These are phyloP conservation scores for Prunus persica DNA, from an alignment of 306 rosid species.

Conservation along the genomic window DNA sequence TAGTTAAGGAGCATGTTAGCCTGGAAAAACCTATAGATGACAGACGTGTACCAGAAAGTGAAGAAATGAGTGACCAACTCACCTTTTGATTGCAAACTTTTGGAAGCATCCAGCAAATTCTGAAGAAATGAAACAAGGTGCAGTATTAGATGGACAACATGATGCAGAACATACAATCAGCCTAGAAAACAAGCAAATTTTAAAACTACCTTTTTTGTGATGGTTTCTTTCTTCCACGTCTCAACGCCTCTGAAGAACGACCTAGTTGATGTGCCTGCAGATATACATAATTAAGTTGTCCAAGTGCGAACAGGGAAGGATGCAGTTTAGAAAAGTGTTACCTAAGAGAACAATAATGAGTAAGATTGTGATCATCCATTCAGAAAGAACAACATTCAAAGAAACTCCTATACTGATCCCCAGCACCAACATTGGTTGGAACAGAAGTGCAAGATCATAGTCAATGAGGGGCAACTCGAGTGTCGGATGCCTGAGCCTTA, in stretches of 20 bases:
- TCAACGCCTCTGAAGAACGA: conserved; percentile 63
- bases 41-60: not conserved
- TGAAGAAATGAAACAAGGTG: conserved; percentile 1
- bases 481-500: conserved; percentile 60
- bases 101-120: conserved; percentile 42
- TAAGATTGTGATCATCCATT: conserved; percentile 68
- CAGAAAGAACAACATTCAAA: conserved; percentile 63
- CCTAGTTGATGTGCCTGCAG: conserved; percentile 55
- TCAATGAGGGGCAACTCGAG: conserved; percentile 57
- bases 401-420: conserved; percentile 76
- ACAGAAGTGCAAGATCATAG: conserved; percentile 59
- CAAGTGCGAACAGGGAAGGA: not conserved
- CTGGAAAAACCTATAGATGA: not conserved
- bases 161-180: not conserved
- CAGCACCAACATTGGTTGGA: conserved; percentile 80
- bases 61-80: conserved; percentile 17
- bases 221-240: conserved; percentile 72
- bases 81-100: conserved; percentile 41
- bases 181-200: not conserved
- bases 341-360: conserved; percentile 63
- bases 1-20: conserved; percentile 9
- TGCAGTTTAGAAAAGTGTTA: conserved; percentile 3
- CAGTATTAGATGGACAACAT: not conserved
- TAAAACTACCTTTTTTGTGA: conserved; percentile 47
- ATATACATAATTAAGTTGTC: not conserved